Evolutionary conservation across 2,329 filamentous ascomycete species (phyloP), one percentile per base, ranked within the genome.

Genomic region (Amesomyces nigricolor): DNA sequence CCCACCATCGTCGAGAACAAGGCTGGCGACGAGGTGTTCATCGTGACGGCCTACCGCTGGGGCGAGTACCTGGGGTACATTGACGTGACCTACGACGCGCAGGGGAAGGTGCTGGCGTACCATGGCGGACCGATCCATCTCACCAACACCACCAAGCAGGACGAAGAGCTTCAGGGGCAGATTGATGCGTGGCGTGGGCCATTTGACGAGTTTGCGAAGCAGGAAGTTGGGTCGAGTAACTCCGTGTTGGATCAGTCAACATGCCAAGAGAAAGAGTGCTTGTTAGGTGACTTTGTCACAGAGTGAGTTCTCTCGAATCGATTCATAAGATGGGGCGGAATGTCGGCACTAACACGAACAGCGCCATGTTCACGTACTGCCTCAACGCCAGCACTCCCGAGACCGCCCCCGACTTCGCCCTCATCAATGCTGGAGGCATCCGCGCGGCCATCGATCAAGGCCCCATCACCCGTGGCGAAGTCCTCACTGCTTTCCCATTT

Each of bases 51-150:
- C 2, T 87, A 83, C 65, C 78, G 82, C 59, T 87, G 84, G 84
- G 83, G 83, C 50, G 81, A 86, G 69, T 86, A 86, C 54, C 69
- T 87, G 2, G 84, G 83, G 55, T 83, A 83, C 66, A 87, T 87
- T 61, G 82, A 86, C 59, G 76, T 87, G 7, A 81, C 80, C 1
- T 87, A 84, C 63, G 81, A 85, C 62, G 60, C 72, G 4, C 70
- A 79, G 1, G 84, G 84, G 66, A 82, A 78, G 66, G 78, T 85
- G 14, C 73, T 86, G 5, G 76, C 75, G 4, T 87, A 87, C 69
- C 77, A 78, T 63, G 83, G 83, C 32, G 82, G 77, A 0, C 83
- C 84, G 1, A 80, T 87, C 61, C 82, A 85, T 63, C 70, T 87
- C 52, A 82, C 78, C 67, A 86, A 86, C 68, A 70, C 74, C 3